A percentile compares a stretch with the other conserved stretches of the same genome.
phyloP scores from a whole-genome alignment of 202 grass and related monocot genomes.

The Carex sylvatica region DNA sequence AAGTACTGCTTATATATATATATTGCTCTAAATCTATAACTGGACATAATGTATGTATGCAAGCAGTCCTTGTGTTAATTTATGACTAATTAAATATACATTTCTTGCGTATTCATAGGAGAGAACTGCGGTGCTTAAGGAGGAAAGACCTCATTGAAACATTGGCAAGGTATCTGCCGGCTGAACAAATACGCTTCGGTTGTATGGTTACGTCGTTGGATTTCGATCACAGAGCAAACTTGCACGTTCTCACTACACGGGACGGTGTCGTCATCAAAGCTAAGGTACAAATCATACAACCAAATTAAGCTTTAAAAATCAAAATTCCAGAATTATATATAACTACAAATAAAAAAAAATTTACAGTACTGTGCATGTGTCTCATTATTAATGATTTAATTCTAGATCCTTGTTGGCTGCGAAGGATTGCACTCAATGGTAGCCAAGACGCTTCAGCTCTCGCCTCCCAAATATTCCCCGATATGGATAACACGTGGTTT shows the following conservation, averaged over 20 bases:
- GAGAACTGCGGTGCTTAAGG: conserved; percentile 29
- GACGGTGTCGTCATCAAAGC: conserved; percentile 31
- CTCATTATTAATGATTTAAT: not conserved
- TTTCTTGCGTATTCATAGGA: not conserved
- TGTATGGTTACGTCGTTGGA: conserved; percentile 22
- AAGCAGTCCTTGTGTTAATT: not conserved
- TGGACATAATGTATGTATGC: too few species aligned
- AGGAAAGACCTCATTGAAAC: conserved; percentile 40
- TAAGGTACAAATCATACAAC: conserved; percentile 21
- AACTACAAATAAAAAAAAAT: not conserved
- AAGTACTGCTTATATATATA: not conserved
- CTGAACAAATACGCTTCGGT: conserved; percentile 27
- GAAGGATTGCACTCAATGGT: conserved; percentile 32
- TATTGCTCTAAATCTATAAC: too few species aligned
- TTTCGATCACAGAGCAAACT: conserved; percentile 21
- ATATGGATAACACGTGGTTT: conserved; percentile 27
- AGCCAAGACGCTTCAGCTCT: conserved; percentile 11
- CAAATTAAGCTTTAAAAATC: not conserved
- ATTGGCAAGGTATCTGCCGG: conserved; percentile 20
- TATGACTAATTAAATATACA: not conserved
- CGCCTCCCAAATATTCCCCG: conserved; percentile 5
- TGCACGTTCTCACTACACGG: conserved; percentile 27
- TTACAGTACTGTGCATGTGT: too few species aligned
- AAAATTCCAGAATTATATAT: not conserved
- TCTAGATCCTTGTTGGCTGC: conserved; percentile 34